Conservation (phyloP, 148 eudicot genomes). For the Persicaria maculosa region DNA sequence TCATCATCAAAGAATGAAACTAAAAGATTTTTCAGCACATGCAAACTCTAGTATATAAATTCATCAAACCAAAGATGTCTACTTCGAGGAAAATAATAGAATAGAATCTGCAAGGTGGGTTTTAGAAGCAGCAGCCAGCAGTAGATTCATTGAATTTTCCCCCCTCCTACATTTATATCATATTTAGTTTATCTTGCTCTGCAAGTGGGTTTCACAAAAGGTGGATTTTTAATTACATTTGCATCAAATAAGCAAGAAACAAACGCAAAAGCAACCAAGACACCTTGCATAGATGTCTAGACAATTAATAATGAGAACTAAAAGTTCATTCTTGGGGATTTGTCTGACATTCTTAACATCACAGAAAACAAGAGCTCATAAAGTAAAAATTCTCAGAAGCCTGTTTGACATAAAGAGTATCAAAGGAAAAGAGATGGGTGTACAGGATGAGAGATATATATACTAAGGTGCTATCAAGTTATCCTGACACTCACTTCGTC, state of each 20-base stretch:
- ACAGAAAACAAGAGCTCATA: background rate
- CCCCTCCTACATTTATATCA: background rate
- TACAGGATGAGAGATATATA: background rate
- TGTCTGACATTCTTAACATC: background rate
- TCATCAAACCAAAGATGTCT: background rate
- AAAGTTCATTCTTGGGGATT: background rate
- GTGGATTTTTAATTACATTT: background rate
- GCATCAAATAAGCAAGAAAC: background rate
- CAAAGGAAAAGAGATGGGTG: background rate
- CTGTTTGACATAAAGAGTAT: background rate
- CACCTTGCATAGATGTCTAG: background rate
- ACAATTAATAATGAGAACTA: background rate
- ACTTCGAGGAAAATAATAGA: background rate
- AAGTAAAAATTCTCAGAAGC: background rate
- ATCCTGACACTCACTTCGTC: background rate
- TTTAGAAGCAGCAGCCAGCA: background rate
- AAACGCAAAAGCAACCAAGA: background rate
- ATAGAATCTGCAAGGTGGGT: background rate
- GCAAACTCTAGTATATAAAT: background rate
- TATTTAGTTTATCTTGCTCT: no score
- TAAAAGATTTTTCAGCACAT: background rate
- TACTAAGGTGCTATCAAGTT: background rate
- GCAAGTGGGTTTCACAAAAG: background rate
- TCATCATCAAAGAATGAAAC: background rate
- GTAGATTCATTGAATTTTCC: background rate